Evolutionary conservation across 208 protist species (phyloP).

Genomic region (Trypanosoma mega): DNA sequence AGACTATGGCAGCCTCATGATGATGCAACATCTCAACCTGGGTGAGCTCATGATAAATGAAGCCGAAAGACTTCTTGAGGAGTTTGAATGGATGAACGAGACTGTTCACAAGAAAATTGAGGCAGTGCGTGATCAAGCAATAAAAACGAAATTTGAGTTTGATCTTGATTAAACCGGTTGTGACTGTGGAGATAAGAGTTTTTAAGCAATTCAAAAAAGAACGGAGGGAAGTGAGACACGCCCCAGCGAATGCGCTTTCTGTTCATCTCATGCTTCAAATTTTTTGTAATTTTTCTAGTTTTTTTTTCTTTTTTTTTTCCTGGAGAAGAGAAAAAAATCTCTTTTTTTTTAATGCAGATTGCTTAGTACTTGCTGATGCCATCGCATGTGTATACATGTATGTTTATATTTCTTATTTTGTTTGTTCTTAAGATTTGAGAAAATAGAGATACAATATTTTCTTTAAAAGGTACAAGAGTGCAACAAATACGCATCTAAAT

Average conservation of each 20-base stretch:
- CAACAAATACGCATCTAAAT: too few relatives aligned
- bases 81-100: constrained; percentile 79
- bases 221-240: neutral
- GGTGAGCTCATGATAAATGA: constrained; percentile 80
- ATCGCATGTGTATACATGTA: too few relatives aligned
- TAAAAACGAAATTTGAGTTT: constrained; percentile 72
- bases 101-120: constrained; percentile 53
- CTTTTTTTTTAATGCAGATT: constrained; percentile 6
- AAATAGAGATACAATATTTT: too few relatives aligned
- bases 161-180: constrained; percentile 85
- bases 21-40: constrained; percentile 87
- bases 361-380: neutral
- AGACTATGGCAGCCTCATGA: constrained; percentile 78
- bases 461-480: too few relatives aligned
- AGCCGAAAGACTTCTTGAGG: constrained; percentile 53
- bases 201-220: too few relatives aligned
- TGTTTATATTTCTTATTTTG: too few relatives aligned
- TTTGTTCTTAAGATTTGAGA: too few relatives aligned
- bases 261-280: constrained; percentile 10
- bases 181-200: too few relatives aligned
- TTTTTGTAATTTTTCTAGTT: neutral
- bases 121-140: constrained; percentile 39
- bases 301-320: constrained; percentile 1
- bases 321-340: constrained; percentile 6
- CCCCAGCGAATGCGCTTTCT: neutral